These are phyloP conservation scores for Erythrobasidium yunnanense DNA, from an alignment of 768 basidiomycete genomes.

Conservation along the genomic window DNA sequence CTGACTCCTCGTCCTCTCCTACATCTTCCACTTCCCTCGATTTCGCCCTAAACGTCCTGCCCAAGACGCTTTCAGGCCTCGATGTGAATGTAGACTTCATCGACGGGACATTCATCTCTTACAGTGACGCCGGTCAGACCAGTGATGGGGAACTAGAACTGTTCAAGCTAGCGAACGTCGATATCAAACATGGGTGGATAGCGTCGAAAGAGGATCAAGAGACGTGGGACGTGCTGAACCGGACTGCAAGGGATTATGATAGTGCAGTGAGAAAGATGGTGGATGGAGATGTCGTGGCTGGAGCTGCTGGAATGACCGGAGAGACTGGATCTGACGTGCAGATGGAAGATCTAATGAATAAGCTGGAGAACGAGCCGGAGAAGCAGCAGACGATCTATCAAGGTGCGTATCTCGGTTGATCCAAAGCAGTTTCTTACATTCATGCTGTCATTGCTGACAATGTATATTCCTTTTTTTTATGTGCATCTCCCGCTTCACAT, in stretches of 20 bases:
- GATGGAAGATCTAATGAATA: slow-evolving; percentile 39
- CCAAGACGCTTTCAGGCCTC: slow-evolving; percentile 71
- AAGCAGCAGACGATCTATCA: slow-evolving; percentile 58
- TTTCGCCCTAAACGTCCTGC: slow-evolving; percentile 64
- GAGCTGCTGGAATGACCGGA: slow-evolving; percentile 38
- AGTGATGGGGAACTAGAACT: slow-evolving; percentile 61
- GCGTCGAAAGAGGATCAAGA: slow-evolving; percentile 36
- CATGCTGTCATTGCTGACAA: background rate
- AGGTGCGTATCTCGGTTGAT: slow-evolving; percentile 53
- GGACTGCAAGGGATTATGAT: slow-evolving; percentile 52
- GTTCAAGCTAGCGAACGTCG: slow-evolving; percentile 69
- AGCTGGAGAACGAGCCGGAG: slow-evolving; percentile 41
- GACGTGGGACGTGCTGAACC: slow-evolving; percentile 34
- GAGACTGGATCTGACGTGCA: slow-evolving; percentile 20
- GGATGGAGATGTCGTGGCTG: slow-evolving; percentile 63
- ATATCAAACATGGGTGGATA: slow-evolving; percentile 77
- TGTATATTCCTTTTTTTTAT: slow-evolving; percentile 3
- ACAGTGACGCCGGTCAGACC: background rate
- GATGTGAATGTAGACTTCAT: slow-evolving; percentile 79
- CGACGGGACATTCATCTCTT: slow-evolving; percentile 46
- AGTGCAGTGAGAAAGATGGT: slow-evolving; percentile 62
- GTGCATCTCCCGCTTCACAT: background rate
- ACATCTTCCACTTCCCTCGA: slow-evolving; percentile 46
- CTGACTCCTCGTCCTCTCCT: background rate
- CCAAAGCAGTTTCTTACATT: background rate